Evolutionary conservation across 164 flowering plant genomes (phyloP).

Genomic region (Dillenia suffruticosa): DNA sequence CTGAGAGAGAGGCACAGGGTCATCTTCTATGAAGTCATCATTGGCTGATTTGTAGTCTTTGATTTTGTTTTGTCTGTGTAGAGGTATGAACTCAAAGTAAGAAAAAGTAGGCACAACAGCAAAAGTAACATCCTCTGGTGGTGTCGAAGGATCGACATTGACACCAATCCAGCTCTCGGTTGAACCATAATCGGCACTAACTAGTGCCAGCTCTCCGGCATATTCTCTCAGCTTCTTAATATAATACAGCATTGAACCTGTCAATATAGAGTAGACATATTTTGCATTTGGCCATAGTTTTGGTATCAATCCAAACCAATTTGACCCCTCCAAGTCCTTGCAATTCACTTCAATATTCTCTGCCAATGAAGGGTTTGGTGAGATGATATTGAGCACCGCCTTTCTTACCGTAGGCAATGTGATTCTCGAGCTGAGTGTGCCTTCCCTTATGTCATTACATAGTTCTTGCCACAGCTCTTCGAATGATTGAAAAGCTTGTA

Average conservation of each 20-base stretch:
- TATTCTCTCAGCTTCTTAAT: slow-evolving; percentile 70
- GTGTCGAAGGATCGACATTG: slow-evolving; percentile 58
- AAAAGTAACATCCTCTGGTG: slow-evolving; percentile 72
- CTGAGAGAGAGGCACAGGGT: slow-evolving; percentile 63
- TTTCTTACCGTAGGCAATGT: slow-evolving; percentile 35
- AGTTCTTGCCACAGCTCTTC: slow-evolving; percentile 70
- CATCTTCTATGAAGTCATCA: slow-evolving; percentile 66
- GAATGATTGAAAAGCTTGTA: slow-evolving; percentile 59
- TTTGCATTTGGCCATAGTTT: slow-evolving; percentile 80
- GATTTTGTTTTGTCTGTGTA: slow-evolving; percentile 33
- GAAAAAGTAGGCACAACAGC: slow-evolving; percentile 78
- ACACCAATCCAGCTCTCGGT: slow-evolving; percentile 95
- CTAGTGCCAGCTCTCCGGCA: slow-evolving; percentile 59
- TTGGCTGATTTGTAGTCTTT: slow-evolving; percentile 9
- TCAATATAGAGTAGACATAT: slow-evolving; percentile 78
- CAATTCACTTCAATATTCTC: slow-evolving; percentile 36
- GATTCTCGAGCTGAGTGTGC: slow-evolving; percentile 50
- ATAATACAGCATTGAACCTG: slow-evolving; percentile 86
- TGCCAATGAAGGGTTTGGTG: slow-evolving; percentile 53
- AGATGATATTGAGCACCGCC: slow-evolving; percentile 37
- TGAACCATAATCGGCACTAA: slow-evolving; percentile 91
- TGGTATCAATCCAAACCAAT: slow-evolving; percentile 60
- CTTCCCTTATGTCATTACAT: slow-evolving; percentile 55
- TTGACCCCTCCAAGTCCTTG: slow-evolving; percentile 24
- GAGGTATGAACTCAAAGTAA: slow-evolving; percentile 91